These are phyloP conservation scores for Clavulina sp. DNA, from an alignment of 768 basidiomycete species.

Conservation along the genomic window DNA sequence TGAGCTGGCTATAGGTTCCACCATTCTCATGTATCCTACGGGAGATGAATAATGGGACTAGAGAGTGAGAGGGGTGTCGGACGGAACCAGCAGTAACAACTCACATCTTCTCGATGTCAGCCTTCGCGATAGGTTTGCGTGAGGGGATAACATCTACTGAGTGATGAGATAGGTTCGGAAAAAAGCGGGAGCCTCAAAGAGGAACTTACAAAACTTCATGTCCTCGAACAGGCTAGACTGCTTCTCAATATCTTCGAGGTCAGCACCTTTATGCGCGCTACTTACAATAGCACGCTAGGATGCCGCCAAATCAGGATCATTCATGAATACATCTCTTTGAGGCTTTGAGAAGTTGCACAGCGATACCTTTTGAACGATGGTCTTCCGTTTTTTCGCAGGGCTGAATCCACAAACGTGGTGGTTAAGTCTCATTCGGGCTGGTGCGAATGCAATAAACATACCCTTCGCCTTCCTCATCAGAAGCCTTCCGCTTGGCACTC, in stretches of 20 bases:
- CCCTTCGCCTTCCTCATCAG: neutral
- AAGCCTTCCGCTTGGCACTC: constrained; percentile 4
- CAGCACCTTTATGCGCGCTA: constrained; percentile 41
- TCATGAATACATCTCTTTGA: neutral
- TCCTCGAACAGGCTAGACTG: constrained; percentile 53
- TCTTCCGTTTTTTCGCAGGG: constrained; percentile 43
- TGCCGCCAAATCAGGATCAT: too few species aligned
- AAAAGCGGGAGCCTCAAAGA: neutral
- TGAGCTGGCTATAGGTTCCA: constrained; percentile 40
- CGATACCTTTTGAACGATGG: constrained; percentile 32
- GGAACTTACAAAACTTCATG: constrained; percentile 57
- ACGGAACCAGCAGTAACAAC: neutral
- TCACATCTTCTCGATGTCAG: constrained; percentile 11
- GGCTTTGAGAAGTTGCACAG: neutral
- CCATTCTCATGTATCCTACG: constrained; percentile 54
- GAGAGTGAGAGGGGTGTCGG: neutral
- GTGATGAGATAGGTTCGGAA: constrained; percentile 1
- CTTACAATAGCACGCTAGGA: too few species aligned
- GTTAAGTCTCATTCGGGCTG: too few species aligned
- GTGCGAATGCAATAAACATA: too few species aligned
- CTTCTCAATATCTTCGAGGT: constrained; percentile 38
- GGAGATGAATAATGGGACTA: neutral
- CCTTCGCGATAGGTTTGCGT: constrained; percentile 10
- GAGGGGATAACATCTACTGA: constrained; percentile 1
- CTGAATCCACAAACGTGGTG: neutral